Conservation (phyloP, 352 stramenopile species). For the Globisporangium middletonii region DNA sequence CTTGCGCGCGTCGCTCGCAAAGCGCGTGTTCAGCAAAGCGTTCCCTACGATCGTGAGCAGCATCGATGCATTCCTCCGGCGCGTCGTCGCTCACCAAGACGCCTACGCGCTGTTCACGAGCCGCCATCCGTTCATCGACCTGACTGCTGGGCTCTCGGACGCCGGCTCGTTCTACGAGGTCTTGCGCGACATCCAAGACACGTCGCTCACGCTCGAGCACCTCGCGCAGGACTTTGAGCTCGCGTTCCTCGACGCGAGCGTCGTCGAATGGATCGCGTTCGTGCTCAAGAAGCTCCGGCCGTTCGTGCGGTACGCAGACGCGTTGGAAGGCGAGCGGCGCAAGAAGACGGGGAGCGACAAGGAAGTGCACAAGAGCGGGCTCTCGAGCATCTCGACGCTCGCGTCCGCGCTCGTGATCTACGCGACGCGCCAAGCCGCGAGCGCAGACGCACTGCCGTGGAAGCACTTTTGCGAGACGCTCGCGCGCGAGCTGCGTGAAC, state of each 20-base stretch:
- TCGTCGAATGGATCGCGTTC: slow-evolving; percentile 46
- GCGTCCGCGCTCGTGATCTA: slow-evolving; percentile 60
- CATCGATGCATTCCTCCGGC: slow-evolving; percentile 47
- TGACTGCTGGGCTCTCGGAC: slow-evolving; percentile 20
- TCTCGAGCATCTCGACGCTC: slow-evolving; percentile 77
- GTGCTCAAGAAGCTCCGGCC: slow-evolving; percentile 72
- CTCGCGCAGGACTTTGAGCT: slow-evolving; percentile 47
- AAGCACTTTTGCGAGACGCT: slow-evolving; percentile 59
- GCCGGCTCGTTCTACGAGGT: slow-evolving; percentile 58
- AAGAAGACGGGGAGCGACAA: slow-evolving; percentile 74
- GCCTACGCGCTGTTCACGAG: slow-evolving; percentile 36
- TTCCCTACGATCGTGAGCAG: slow-evolving; percentile 50
- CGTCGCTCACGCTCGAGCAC: slow-evolving; percentile 41
- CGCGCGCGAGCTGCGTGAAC: slow-evolving; percentile 40
- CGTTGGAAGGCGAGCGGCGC: slow-evolving; percentile 65
- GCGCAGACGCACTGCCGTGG: slow-evolving; percentile 30
- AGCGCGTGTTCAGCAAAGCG: slow-evolving; percentile 36
- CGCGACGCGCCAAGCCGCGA: slow-evolving; percentile 48
- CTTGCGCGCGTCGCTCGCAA: slow-evolving; percentile 46
- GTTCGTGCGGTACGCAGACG: slow-evolving; percentile 67
- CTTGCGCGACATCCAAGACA: slow-evolving; percentile 41
- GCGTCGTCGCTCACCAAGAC: slow-evolving; percentile 26
- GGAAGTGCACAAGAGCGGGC: slow-evolving; percentile 61
- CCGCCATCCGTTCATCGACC: slow-evolving; percentile 42
- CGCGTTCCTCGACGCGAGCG: slow-evolving; percentile 28